Percentiles rank a stretch among this genome's conserved stretches.
Conservation (phyloP, 2,329 filamentous ascomycete species). For the Aureobasidium lini region DNA sequence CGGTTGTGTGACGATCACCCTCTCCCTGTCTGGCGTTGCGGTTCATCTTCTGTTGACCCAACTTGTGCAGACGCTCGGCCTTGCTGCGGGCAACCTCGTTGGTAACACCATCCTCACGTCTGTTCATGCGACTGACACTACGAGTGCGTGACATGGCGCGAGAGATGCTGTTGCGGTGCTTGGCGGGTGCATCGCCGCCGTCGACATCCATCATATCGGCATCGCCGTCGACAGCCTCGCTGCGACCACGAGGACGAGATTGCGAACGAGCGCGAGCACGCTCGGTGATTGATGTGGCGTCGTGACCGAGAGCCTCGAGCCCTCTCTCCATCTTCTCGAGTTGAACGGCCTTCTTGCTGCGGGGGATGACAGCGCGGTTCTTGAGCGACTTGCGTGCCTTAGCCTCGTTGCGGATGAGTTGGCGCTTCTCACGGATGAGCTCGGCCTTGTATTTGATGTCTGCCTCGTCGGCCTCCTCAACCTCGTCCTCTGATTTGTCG, state of each 20-base stretch:
- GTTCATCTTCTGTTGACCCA: conserved; percentile 98
- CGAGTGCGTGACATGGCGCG: conserved; percentile 66
- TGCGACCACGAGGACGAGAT: conserved; percentile 51
- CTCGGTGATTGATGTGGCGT: conserved; percentile 65
- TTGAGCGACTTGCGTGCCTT: conserved; percentile 95
- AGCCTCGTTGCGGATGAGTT: conserved; percentile 86
- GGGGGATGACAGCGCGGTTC: conserved; percentile 90
- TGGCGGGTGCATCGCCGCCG: conserved; percentile 24
- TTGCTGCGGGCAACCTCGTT: conserved; percentile 61
- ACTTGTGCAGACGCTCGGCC: conserved; percentile 78
- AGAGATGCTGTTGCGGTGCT: conserved; percentile 26
- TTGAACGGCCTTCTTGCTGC: conserved; percentile 71
- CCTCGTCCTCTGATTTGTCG: conserved; percentile 60
- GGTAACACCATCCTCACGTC: conserved; percentile 69
- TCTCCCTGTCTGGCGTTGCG: conserved; percentile 95
- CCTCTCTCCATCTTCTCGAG: conserved; percentile 81
- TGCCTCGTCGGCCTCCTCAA: conserved; percentile 83
- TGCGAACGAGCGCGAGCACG: conserved; percentile 59
- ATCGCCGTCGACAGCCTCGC: conserved; percentile 52
- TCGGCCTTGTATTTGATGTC: conserved; percentile 88
- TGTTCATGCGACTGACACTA: conserved; percentile 56
- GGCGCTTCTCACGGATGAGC: conserved; percentile 88
- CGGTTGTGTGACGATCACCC: conserved; percentile 81
- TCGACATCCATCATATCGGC: conserved; percentile 67
- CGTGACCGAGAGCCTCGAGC: conserved; percentile 77